Evolutionary conservation across 768 basidiomycete species (phyloP).

Genomic region (Mycena capillaripes): DNA sequence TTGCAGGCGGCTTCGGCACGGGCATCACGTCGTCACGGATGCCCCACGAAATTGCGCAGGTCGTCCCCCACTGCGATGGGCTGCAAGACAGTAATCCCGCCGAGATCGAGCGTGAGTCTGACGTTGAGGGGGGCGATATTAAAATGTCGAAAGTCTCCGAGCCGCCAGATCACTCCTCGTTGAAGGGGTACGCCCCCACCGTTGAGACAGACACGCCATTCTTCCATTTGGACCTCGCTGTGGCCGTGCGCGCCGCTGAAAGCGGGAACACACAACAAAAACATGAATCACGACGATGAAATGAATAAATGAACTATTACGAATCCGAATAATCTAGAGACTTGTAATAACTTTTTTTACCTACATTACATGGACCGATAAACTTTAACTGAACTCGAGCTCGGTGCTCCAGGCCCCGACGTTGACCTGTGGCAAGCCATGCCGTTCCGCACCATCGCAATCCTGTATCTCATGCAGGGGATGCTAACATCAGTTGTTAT

Average conservation of each 20-base stretch:
- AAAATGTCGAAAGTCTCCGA: constrained; percentile 42
- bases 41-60: constrained; percentile 79
- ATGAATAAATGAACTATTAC: too few species aligned
- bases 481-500: too few species aligned
- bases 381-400: too few species aligned
- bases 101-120: constrained; percentile 41
- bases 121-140: constrained; percentile 51
- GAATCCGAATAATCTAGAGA: too few species aligned
- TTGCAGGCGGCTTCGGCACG: constrained; percentile 93
- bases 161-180: constrained; percentile 32
- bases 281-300: too few species aligned
- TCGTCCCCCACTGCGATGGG: constrained; percentile 74
- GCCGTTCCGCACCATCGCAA: too few species aligned
- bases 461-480: too few species aligned
- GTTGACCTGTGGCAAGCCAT: too few species aligned
- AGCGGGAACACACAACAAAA: too few species aligned
- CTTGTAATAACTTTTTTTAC: too few species aligned
- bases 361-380: too few species aligned
- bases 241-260: constrained; percentile 81
- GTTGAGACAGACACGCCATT: constrained; percentile 75
- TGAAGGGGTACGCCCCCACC: constrained; percentile 51
- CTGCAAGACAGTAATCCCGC: constrained; percentile 44
- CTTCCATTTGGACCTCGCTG: constrained; percentile 91
- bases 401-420: too few species aligned
- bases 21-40: constrained; percentile 60